These are phyloP conservation scores for Candida sakaeoensis DNA, from an alignment of 805 yeast genomes.

Conservation along the genomic window DNA sequence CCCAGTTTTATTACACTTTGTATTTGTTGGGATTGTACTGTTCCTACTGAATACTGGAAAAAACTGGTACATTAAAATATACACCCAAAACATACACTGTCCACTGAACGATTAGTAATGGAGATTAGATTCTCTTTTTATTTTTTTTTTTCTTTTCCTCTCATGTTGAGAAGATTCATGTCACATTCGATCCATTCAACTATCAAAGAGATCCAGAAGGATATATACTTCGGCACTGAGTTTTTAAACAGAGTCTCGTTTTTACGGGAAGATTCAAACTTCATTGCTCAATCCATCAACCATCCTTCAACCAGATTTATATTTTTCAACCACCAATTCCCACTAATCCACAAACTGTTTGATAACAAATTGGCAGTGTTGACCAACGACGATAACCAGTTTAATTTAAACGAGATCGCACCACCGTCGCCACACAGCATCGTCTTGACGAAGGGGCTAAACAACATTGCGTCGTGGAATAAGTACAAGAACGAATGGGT, in stretches of 20 bases:
- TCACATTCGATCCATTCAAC: constrained; percentile 8
- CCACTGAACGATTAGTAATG: too few species aligned
- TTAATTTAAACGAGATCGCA: constrained; percentile 8
- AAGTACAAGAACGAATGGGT: constrained; percentile 20
- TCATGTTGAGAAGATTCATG: constrained; percentile 7
- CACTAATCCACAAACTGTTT: constrained; percentile 28
- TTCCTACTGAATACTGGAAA: constrained; percentile 7
- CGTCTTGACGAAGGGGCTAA: constrained; percentile 8
- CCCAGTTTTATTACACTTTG: constrained; percentile 7
- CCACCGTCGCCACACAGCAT: constrained; percentile 2
- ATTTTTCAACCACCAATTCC: constrained; percentile 31
- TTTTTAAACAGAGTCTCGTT: constrained; percentile 64
- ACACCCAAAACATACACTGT: background rate
- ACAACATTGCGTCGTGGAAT: constrained; percentile 12
- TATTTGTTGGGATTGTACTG: background rate
- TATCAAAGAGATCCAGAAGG: constrained; percentile 12
- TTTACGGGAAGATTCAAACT: constrained; percentile 52
- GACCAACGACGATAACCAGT: constrained; percentile 35
- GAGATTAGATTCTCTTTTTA: background rate
- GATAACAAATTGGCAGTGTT: constrained; percentile 27
- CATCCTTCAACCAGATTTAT: constrained; percentile 50
- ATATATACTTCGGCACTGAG: constrained; percentile 44
- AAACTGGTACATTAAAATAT: background rate
- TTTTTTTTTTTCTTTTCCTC: background rate
- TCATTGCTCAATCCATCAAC: constrained; percentile 42